A percentile compares a stretch with the other conserved stretches of the same genome.
phyloP scores from a whole-genome alignment of 148 eudicot species.

The Chenopodium formosanum region DNA sequence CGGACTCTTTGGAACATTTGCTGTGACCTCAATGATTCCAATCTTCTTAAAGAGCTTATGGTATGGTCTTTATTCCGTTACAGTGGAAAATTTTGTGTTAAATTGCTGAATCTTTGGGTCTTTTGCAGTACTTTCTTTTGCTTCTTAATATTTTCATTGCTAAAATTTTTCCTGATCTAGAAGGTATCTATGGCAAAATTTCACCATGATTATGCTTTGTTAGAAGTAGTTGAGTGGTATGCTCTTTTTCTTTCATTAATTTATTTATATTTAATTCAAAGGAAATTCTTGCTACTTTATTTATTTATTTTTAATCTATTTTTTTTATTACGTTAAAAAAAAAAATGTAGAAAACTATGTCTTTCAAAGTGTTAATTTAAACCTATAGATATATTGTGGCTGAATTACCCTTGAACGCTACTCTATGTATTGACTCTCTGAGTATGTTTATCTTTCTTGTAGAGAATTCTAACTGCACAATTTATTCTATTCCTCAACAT shows the following conservation, averaged over 20 bases:
- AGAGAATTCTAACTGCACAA: not conserved
- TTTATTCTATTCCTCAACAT: no score
- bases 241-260: not conserved
- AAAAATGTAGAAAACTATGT: no score
- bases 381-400: not conserved
- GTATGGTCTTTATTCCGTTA: constrained; percentile 34
- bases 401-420: not conserved
- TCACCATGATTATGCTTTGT: not conserved
- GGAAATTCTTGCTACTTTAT: not conserved
- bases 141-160: not conserved
- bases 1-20: constrained; percentile 85
- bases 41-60: constrained; percentile 80
- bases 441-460: no score
- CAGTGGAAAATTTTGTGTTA: not conserved
- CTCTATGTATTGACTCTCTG: no score
- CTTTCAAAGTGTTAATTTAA: not conserved
- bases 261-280: no score
- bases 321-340: no score
- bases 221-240: not conserved
- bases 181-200: not conserved
- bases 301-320: no score
- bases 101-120: not conserved
- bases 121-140: not conserved
- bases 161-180: not conserved
- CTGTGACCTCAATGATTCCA: constrained; percentile 71